These are phyloP conservation scores for Apodospora peruviana DNA, from an alignment of 495 filamentous ascomycete species.

Conservation along the genomic window DNA sequence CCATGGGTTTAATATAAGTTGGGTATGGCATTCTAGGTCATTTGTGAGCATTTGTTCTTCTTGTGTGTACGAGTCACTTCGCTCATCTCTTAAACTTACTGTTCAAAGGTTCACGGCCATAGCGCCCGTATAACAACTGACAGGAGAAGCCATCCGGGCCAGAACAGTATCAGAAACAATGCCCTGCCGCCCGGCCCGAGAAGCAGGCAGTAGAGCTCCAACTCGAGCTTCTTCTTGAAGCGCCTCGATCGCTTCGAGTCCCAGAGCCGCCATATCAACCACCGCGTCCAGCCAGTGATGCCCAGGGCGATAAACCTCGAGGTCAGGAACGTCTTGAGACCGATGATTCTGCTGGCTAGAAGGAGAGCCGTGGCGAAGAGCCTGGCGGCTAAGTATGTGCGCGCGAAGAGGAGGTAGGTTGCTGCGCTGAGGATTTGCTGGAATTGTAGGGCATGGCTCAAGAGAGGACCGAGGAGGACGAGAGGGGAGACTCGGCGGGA, in stretches of 20 bases:
- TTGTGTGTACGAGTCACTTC: too few relatives aligned
- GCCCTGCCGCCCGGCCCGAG: slow-evolving; percentile 35
- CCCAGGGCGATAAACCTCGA: slow-evolving; percentile 4
- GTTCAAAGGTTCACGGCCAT: slow-evolving; percentile 1
- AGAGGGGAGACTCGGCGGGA: slow-evolving; percentile 11
- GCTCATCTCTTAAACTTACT: too few relatives aligned
- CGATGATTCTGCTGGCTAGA: slow-evolving; percentile 11
- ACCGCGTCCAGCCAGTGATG: neutral
- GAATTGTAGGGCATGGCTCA: slow-evolving; percentile 24
- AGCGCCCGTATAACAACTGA: slow-evolving; percentile 14
- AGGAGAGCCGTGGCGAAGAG: slow-evolving; percentile 14
- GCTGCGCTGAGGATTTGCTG: slow-evolving; percentile 21
- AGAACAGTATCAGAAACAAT: slow-evolving; percentile 39
- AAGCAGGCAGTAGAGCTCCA: slow-evolving; percentile 38
- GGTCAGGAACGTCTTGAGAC: slow-evolving; percentile 11
- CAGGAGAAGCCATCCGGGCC: slow-evolving; percentile 44
- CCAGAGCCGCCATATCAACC: slow-evolving; percentile 22
- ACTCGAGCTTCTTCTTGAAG: slow-evolving; percentile 35
- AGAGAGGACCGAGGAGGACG: slow-evolving; percentile 14
- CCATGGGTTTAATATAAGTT: too few relatives aligned
- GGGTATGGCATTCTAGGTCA: too few relatives aligned
- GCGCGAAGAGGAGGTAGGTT: slow-evolving; percentile 20
- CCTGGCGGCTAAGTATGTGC: slow-evolving; percentile 16
- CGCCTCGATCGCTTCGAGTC: slow-evolving; percentile 20
- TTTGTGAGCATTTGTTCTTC: neutral